Evolutionary conservation across 2,329 filamentous ascomycete genomes (phyloP).

Genomic region (Scedosporium apiospermum): DNA sequence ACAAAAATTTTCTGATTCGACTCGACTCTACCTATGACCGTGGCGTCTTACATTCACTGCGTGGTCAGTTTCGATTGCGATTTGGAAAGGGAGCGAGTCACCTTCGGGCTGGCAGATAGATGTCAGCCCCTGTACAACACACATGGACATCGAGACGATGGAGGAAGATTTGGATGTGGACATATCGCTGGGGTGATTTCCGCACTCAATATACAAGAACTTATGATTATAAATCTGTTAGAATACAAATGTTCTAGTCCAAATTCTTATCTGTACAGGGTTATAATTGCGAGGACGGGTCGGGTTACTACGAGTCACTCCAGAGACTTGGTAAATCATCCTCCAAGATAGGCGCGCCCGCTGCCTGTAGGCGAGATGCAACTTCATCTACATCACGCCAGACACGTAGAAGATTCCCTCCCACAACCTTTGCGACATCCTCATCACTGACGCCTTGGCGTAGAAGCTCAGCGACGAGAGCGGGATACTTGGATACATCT

Average conservation of each 20-base stretch:
- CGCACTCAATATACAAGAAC: slow-evolving; percentile 20
- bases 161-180: not conserved
- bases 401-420: slow-evolving; percentile 73
- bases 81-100: not conserved
- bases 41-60: not conserved
- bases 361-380: slow-evolving; percentile 53
- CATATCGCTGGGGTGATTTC: not conserved
- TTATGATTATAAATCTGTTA: slow-evolving; percentile 3
- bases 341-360: slow-evolving; percentile 42
- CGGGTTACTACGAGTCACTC: not conserved
- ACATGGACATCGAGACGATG: not conserved
- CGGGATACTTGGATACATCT: slow-evolving; percentile 76
- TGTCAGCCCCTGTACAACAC: not conserved
- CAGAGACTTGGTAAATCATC: slow-evolving; percentile 31
- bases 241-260: not conserved
- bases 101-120: not conserved
- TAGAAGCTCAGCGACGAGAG: slow-evolving; percentile 66
- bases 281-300: not conserved
- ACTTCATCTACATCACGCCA: slow-evolving; percentile 73
- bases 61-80: not conserved
- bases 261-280: not conserved
- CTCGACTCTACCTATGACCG: not conserved
- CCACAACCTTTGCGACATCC: slow-evolving; percentile 66
- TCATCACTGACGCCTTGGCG: slow-evolving; percentile 62
- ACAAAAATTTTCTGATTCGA: not conserved